phyloP scores from a whole-genome alignment of 2,329 filamentous ascomycete species.

The Thelonectria olida region DNA sequence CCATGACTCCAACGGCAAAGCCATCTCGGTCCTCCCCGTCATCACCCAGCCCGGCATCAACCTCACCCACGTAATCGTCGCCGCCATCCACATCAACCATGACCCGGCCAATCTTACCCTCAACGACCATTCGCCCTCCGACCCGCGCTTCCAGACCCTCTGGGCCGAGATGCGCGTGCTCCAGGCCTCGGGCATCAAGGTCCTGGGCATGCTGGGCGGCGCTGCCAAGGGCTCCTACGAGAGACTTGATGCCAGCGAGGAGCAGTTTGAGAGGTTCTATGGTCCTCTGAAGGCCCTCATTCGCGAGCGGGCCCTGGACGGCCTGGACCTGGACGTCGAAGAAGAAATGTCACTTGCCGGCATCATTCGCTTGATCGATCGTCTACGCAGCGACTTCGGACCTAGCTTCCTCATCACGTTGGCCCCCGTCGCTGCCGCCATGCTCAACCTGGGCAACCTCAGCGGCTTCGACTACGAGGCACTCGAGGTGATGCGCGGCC shows the following conservation, averaged over 20 bases:
- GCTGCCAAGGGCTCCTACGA: slow-evolving; percentile 78
- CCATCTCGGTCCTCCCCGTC: slow-evolving; percentile 64
- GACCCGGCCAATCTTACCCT: slow-evolving; percentile 73
- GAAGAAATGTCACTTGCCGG: slow-evolving; percentile 76
- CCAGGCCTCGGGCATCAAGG: slow-evolving; percentile 77
- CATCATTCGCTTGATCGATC: slow-evolving; percentile 72
- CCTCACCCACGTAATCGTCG: slow-evolving; percentile 84
- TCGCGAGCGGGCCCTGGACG: slow-evolving; percentile 68
- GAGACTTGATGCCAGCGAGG: slow-evolving; percentile 63
- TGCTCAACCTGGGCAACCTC: slow-evolving; percentile 66
- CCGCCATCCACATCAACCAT: slow-evolving; percentile 84
- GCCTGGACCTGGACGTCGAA: slow-evolving; percentile 83
- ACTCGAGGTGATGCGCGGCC: slow-evolving; percentile 73
- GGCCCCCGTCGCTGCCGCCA: slow-evolving; percentile 81
- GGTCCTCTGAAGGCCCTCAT: slow-evolving; percentile 73
- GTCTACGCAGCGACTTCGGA: slow-evolving; percentile 75
- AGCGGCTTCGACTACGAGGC: slow-evolving; percentile 84
- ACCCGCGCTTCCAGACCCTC: slow-evolving; percentile 73
- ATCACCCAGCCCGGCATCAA: slow-evolving; percentile 57
- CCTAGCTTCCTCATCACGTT: slow-evolving; percentile 78
- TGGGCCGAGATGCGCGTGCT: slow-evolving; percentile 82
- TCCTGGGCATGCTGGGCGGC: slow-evolving; percentile 88
- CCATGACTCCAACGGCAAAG: slow-evolving; percentile 53
- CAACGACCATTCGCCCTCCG: slow-evolving; percentile 80
- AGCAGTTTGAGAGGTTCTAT: slow-evolving; percentile 79